Evolutionary conservation across 1,284 basidiomycete genomes (phyloP).

Genomic region (Flammula alnicola): DNA sequence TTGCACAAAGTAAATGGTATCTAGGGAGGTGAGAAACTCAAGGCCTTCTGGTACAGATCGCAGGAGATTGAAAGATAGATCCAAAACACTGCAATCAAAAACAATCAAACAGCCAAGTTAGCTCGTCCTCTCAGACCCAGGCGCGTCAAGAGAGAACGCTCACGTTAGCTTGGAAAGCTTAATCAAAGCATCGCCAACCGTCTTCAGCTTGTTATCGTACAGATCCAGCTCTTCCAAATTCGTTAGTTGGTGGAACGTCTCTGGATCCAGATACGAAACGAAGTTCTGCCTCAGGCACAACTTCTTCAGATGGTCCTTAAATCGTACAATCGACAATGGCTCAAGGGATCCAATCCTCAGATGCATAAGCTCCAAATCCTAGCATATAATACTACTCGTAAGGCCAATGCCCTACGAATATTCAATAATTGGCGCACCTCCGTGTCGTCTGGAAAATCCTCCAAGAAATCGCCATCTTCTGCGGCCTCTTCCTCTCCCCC

Average conservation of each 20-base stretch:
- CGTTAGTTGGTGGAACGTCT: slow-evolving; percentile 66
- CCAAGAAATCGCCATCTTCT: slow-evolving; percentile 54
- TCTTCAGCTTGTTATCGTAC: slow-evolving; percentile 93
- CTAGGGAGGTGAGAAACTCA: slow-evolving; percentile 61
- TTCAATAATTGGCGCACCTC: slow-evolving; percentile 71
- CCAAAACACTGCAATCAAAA: slow-evolving; percentile 64
- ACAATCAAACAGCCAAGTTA: slow-evolving; percentile 3
- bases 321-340: slow-evolving; percentile 71
- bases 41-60: slow-evolving; percentile 70
- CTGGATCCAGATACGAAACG: slow-evolving; percentile 72
- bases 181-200: slow-evolving; percentile 67
- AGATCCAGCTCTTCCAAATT: slow-evolving; percentile 89
- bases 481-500: slow-evolving; percentile 38
- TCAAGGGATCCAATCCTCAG: slow-evolving; percentile 72
- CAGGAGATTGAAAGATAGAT: slow-evolving; percentile 95
- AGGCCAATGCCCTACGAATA: too few relatives aligned
- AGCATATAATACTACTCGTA: too few relatives aligned
- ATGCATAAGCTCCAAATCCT: slow-evolving; percentile 94
- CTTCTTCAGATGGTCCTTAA: slow-evolving; percentile 70
- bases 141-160: slow-evolving; percentile 35
- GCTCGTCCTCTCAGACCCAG: background rate
- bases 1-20: slow-evolving; percentile 93
- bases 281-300: slow-evolving; percentile 93
- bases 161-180: slow-evolving; percentile 71
- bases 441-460: slow-evolving; percentile 65